Base-by-base conservation (phyloP, 352 stramenopile species). In the Pythium chondricola region DNA sequence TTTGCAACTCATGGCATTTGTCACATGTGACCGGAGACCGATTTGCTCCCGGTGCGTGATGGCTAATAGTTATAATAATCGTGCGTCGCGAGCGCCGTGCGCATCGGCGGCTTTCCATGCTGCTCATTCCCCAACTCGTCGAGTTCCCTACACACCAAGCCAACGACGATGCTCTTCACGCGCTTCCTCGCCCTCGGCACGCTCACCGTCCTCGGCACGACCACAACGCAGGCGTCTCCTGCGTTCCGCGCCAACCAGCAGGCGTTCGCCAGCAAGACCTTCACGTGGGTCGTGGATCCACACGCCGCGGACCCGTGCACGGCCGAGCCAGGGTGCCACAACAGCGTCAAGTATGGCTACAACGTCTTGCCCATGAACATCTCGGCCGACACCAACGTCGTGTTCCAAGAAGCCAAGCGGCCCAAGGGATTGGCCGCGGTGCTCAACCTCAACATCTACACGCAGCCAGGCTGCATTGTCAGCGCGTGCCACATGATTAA, bases 331-430 rank as follows among this genome's bases (percentile, higher is more conserved):
- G 50, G 48, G 29, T 79, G 71, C 51, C 57, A 69, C 33, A 83
- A 66, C 64, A 58, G 71, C 45, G 56, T 76, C 53, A 78, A 78
- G 57, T 74, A 65, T 43, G 71, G 71, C 56, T 83, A 62, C 69
- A 69, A 53, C 50, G 54, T 81, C 22, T 53, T 58, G 33, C 67
- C 71, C 2, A 48, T 76, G 37, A 81, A 65, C 47, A 51, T 83
- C 43, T 61, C 63, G 29, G 60, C 4, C 14, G 60, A 75, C 36
- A 22, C 33, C 2, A 60, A 51, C 32, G 31, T 81, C 20, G 58
- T 79, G 21, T 64, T 80, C 51, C 71, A 83, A 47, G 48, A 49
- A 8, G 64, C 69, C 4, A 50, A 61, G 36, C 61, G 71, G 3
- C 71, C 71, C 2, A 32, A 45, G 6, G 59, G 44, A n/a, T 48